Conservation (phyloP, 2,329 filamentous ascomycete genomes). For the Talaromyces sp. region DNA sequence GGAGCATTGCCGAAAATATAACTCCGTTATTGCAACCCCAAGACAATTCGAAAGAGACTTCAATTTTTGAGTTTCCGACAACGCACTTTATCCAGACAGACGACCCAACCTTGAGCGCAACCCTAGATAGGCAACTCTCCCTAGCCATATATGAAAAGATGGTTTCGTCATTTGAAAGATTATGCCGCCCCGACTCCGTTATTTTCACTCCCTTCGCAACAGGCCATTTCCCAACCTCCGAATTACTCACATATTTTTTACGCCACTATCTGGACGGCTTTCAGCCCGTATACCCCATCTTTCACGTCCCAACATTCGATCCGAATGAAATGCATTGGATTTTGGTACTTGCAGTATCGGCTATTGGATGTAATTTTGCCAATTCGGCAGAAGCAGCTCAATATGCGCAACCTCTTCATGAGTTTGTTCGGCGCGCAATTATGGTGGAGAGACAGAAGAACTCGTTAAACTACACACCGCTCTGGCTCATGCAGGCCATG, state of each 20-base stretch:
- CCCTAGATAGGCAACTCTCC: slow-evolving; percentile 17
- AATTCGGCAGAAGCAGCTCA: slow-evolving; percentile 23
- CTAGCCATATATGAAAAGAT: slow-evolving; percentile 25
- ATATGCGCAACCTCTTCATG: slow-evolving; percentile 34
- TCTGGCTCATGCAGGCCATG: slow-evolving; percentile 28
- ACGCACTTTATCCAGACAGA: slow-evolving; percentile 16
- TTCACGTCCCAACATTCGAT: slow-evolving; percentile 36
- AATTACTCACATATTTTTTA: slow-evolving; percentile 27
- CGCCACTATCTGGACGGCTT: slow-evolving; percentile 36
- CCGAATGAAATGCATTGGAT: slow-evolving; percentile 36
- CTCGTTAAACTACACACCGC: slow-evolving; percentile 10
- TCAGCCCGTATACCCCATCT: slow-evolving; percentile 36
- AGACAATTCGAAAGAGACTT: background rate
- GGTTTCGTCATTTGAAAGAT: slow-evolving; percentile 23
- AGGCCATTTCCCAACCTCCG: slow-evolving; percentile 23
- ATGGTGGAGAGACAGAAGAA: slow-evolving; percentile 28
- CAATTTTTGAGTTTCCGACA: slow-evolving; percentile 16
- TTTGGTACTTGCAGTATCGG: slow-evolving; percentile 33
- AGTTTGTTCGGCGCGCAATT: slow-evolving; percentile 38
- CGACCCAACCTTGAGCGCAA: slow-evolving; percentile 15
- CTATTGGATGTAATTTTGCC: slow-evolving; percentile 37
- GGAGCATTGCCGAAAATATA: slow-evolving; percentile 8
- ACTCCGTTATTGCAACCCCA: slow-evolving; percentile 7
- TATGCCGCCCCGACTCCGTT: slow-evolving; percentile 27
- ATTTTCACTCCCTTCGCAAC: slow-evolving; percentile 30